These are phyloP conservation scores for Ambrosiella xylebori DNA, from an alignment of 2,329 filamentous ascomycete species.

Conservation along the genomic window DNA sequence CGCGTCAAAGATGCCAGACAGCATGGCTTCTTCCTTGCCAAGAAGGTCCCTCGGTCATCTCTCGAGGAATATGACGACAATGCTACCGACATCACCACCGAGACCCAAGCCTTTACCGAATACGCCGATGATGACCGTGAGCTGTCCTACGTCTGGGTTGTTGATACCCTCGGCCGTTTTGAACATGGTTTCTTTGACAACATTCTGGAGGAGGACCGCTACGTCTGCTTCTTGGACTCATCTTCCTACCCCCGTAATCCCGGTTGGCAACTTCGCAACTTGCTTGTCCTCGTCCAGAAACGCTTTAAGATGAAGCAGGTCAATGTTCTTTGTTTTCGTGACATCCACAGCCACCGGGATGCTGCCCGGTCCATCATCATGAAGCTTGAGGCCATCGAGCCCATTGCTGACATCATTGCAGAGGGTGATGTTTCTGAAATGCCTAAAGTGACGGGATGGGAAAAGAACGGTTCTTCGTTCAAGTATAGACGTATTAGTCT, in stretches of 20 bases:
- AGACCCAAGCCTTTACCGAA: constrained; percentile 31
- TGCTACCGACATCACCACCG: constrained; percentile 25
- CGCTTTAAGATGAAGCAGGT: constrained; percentile 61
- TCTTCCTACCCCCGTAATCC: constrained; percentile 79
- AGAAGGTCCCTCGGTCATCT: constrained; percentile 35
- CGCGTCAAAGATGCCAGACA: constrained; percentile 60
- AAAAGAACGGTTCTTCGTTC: constrained; percentile 55
- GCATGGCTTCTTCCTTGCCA: constrained; percentile 90
- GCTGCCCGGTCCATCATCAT: constrained; percentile 70
- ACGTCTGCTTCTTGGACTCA: constrained; percentile 76
- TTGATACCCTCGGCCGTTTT: constrained; percentile 59
- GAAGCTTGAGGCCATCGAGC: constrained; percentile 28
- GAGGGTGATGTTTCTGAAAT: constrained; percentile 29
- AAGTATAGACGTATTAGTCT: constrained; percentile 64
- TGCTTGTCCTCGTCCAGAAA: constrained; percentile 68
- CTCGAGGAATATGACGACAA: constrained; percentile 19
- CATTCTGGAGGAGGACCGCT: constrained; percentile 55
- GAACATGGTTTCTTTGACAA: constrained; percentile 77
- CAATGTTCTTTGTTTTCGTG: constrained; percentile 80
- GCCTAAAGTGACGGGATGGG: constrained; percentile 93
- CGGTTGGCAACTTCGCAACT: constrained; percentile 82
- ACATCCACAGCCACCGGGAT: constrained; percentile 60
- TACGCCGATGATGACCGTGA: constrained; percentile 16
- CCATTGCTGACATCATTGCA: constrained; percentile 14
- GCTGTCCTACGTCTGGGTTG: constrained; percentile 56